Percentiles rank a stretch among this genome's conserved stretches.
phyloP scores from a whole-genome alignment of 78 protist genomes.

The Emiliania huxleyi region DNA sequence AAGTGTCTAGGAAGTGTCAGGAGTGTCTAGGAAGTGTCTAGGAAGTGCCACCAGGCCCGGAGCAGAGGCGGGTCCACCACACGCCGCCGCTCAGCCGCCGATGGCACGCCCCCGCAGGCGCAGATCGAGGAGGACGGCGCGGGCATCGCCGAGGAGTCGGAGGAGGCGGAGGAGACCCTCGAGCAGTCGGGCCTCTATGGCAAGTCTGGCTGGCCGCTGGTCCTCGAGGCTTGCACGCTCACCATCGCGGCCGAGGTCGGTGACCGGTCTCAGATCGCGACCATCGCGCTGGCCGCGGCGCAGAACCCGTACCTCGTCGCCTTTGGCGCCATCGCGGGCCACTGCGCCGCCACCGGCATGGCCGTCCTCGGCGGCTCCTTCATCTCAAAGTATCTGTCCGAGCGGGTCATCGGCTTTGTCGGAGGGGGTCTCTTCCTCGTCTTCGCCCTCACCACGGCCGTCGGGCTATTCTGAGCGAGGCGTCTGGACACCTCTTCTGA shows the following conservation, averaged over 20 bases:
- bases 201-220: background rate
- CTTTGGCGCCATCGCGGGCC: background rate
- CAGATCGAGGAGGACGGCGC: background rate
- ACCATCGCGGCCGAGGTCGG: constrained; percentile 1
- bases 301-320: background rate
- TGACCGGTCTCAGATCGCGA: constrained; percentile 14
- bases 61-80: too few relatives aligned
- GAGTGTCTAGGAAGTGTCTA: too few relatives aligned
- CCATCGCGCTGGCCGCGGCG: constrained; percentile 13
- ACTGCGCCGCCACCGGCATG: background rate
- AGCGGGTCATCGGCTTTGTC: background rate
- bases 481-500: too few relatives aligned
- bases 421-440: constrained; percentile 7
- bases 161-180: background rate
- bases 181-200: background rate
- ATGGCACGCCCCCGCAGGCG: too few relatives aligned
- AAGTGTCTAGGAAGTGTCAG: too few relatives aligned
- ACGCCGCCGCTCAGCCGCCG: too few relatives aligned
- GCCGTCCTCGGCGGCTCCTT: constrained; percentile 1
- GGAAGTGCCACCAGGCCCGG: too few relatives aligned
- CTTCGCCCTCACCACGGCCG: background rate
- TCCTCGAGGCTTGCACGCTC: background rate
- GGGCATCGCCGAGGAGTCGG: background rate
- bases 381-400: constrained; percentile 8
- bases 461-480: background rate